Percentiles rank a stretch among this genome's conserved stretches.
Evolutionary conservation across 2,329 filamentous ascomycete species (phyloP).

Genomic region (Aspergillus piperis): DNA sequence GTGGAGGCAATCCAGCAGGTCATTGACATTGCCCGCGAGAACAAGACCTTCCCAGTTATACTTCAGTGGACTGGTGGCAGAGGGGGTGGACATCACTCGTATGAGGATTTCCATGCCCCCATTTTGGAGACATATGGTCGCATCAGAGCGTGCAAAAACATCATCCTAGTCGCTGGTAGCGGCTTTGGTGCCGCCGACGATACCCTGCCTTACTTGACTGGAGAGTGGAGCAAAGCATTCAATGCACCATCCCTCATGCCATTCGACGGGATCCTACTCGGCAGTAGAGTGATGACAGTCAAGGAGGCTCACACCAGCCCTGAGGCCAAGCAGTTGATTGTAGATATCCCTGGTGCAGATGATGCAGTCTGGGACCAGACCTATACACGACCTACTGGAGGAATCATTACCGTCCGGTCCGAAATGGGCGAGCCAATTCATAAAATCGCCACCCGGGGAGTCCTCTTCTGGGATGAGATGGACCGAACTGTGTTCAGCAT

Average conservation of each 20-base stretch:
- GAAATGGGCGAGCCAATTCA: slow-evolving; percentile 6
- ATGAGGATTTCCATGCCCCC: background rate
- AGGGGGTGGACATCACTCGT: background rate
- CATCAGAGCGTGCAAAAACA: background rate
- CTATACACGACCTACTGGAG: background rate
- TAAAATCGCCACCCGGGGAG: background rate
- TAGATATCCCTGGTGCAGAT: background rate
- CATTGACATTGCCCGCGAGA: background rate
- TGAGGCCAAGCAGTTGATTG: background rate
- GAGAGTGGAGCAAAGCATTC: background rate
- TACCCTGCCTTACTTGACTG: background rate
- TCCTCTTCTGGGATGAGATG: slow-evolving; percentile 6
- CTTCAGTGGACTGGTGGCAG: slow-evolving; percentile 1
- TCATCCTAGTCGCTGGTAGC: background rate
- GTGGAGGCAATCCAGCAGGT: background rate
- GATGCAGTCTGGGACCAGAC: background rate
- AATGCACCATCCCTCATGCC: background rate
- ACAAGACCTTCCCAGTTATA: background rate
- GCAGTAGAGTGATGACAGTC: background rate
- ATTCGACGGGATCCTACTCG: background rate
- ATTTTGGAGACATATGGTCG: background rate
- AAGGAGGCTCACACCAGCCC: background rate
- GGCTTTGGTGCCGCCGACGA: background rate
- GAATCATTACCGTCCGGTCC: background rate
- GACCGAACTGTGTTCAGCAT: slow-evolving; percentile 9